Base-by-base conservation (phyloP, 2,329 filamentous ascomycete genomes). In the Dothiorella sarmentorum region DNA sequence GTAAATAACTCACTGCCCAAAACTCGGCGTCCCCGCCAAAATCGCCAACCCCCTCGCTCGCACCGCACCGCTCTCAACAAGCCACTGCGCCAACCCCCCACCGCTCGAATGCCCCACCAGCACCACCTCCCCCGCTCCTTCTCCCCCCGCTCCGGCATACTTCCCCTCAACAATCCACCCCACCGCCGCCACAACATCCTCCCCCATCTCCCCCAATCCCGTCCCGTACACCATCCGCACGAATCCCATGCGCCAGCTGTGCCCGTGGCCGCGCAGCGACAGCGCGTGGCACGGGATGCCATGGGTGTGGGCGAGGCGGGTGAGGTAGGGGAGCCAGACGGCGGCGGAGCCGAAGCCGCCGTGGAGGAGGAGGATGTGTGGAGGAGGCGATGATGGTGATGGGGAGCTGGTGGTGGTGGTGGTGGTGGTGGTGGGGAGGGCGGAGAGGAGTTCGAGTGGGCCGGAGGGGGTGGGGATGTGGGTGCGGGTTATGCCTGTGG, bases 331-430 rank as follows among this genome's bases (percentile, higher is more conserved):
- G 7, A 77, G 70, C 79, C 80, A 84, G 18, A 82, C 74, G 66
- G 75, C 77, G 7, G 81, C 82, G 56, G 73, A 73, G 38, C 80
- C 81, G 72, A 82, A 82, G 49, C 80, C 80, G 37, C 81, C 81
- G 62, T 84, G 81, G 31, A 76, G 71, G 68, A 83, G 82, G 69
- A 82, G 75, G 11, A 83, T 66, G 2, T 78, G 75, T 9, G 73
- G 66, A 51, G 38, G 56, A 18, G 59, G 61, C 2, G 63, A 56
- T 1, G 76, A 73, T 13, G 67, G 63, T 15, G 17, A 3, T 6
- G n/a, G 17, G n/a, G 26, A 13, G 17, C 4, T 18, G n/a, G 44
- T 27, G 13, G 42, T 45, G 5, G 22, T 45, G n/a, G n/a, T n/a
- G n/a, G n/a, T n/a, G n/a, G n/a, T 17, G 42, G 24, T 9, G 42